Conservation (phyloP, 2,329 filamentous ascomycete species). For the Sclerotinia borealis region DNA sequence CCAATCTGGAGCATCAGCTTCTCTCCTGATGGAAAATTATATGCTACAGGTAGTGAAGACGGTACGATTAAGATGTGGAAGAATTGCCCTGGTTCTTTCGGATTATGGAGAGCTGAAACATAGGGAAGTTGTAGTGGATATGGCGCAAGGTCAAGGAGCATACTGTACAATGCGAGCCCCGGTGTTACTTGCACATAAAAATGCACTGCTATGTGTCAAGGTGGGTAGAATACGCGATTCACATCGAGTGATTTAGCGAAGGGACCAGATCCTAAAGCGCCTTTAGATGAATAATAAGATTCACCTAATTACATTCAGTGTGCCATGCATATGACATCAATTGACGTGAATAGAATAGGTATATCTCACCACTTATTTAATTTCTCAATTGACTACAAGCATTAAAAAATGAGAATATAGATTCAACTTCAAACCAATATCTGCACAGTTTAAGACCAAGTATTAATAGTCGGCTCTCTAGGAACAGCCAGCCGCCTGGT, state of each 20-base stretch:
- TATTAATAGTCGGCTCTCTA: too few relatives aligned
- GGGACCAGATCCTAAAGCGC: background rate
- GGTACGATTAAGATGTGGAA: slow-evolving; percentile 93
- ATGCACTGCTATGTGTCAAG: background rate
- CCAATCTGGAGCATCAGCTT: slow-evolving; percentile 96
- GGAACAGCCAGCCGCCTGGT: too few relatives aligned
- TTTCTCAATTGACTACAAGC: too few relatives aligned
- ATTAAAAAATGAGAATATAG: too few relatives aligned
- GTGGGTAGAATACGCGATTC: background rate
- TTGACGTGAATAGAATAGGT: background rate
- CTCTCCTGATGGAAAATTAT: slow-evolving; percentile 91
- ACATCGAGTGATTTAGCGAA: background rate
- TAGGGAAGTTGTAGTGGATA: background rate
- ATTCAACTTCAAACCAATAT: too few relatives aligned
- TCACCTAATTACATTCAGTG: background rate
- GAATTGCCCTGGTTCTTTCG: slow-evolving; percentile 60
- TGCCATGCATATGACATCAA: background rate
- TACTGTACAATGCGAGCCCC: background rate
- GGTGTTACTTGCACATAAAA: background rate
- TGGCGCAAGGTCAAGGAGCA: background rate
- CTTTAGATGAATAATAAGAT: background rate
- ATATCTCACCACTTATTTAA: too few relatives aligned
- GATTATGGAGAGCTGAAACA: slow-evolving; percentile 44
- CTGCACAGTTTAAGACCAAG: too few relatives aligned
- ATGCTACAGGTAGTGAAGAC: slow-evolving; percentile 93